phyloP scores from a whole-genome alignment of 129 eudicot genomes.

The Helianthus annuus region DNA sequence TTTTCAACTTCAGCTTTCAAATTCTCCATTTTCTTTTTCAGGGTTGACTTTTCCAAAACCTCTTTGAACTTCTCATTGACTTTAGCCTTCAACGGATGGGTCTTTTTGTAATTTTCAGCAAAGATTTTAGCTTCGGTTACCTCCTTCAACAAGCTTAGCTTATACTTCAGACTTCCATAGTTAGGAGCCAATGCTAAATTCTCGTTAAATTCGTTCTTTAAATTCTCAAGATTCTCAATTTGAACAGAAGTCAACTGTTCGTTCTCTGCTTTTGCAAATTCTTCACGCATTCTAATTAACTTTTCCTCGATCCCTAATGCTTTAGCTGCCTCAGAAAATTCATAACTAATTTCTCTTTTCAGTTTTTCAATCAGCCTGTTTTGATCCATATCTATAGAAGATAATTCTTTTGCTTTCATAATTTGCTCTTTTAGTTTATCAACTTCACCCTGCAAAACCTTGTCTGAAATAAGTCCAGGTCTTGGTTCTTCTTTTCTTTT shows the following conservation, averaged over 20 bases:
- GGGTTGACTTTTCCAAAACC: conserved; percentile 44
- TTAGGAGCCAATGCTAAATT: conserved; percentile 62
- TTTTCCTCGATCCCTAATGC: conserved; percentile 60
- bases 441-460: conserved; percentile 61
- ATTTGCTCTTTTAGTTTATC: conserved; percentile 57
- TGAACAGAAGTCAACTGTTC: conserved; percentile 42
- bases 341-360: conserved; percentile 54
- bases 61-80: conserved; percentile 32
- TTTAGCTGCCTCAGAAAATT: conserved; percentile 66
- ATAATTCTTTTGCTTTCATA: conserved; percentile 46
- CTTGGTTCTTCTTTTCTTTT: conserved; percentile 54
- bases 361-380: conserved; percentile 56
- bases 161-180: conserved; percentile 51
- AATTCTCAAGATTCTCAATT: conserved; percentile 47
- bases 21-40: conserved; percentile 52
- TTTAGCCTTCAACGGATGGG: conserved; percentile 32
- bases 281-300: conserved; percentile 46
- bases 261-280: conserved; percentile 51
- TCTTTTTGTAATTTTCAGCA: conserved; percentile 46
- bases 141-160: conserved; percentile 63
- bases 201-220: conserved; percentile 55
- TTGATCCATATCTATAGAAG: conserved; percentile 40
- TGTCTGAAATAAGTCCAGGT: conserved; percentile 50
- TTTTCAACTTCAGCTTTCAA: conserved; percentile 57
- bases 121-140: conserved; percentile 48